Evolutionary conservation across 176 grass and related monocot genomes (phyloP).

Genomic region (Alloteropsis semialata): DNA sequence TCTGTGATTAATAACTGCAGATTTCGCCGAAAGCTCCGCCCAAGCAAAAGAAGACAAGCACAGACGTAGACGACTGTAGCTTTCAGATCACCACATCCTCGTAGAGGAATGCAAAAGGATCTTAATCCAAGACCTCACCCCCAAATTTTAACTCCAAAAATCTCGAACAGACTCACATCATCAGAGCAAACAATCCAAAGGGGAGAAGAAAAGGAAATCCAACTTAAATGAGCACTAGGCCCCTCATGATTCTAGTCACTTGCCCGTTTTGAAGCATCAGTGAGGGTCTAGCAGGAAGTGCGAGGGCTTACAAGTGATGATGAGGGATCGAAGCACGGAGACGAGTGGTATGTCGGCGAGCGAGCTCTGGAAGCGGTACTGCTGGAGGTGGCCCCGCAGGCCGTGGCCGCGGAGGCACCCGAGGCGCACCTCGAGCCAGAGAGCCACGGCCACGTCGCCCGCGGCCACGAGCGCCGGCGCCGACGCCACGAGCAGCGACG

Average conservation of each 20-base stretch:
- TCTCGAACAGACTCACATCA: neutral
- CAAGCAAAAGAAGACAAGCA: constrained; percentile 21
- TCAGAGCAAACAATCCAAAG: neutral
- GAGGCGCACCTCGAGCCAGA: constrained; percentile 60
- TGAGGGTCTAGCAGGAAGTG: neutral
- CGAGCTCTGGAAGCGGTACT: constrained; percentile 72
- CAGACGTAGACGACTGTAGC: constrained; percentile 25
- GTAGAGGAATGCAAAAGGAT: constrained; percentile 30
- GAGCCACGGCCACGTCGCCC: constrained; percentile 59
- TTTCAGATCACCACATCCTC: constrained; percentile 37
- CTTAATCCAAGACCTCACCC: constrained; percentile 8
- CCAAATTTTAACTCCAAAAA: neutral
- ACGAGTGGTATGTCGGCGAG: constrained; percentile 86
- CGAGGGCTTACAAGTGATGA: constrained; percentile 64
- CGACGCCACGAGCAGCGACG: constrained; percentile 74
- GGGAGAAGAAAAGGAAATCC: neutral
- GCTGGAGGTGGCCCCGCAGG: constrained; percentile 41
- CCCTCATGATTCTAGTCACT: neutral
- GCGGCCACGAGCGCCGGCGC: constrained; percentile 75
- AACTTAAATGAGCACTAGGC: neutral
- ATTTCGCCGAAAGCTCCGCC: constrained; percentile 14
- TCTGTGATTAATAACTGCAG: neutral
- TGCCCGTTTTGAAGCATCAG: neutral
- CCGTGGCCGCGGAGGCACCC: constrained; percentile 48
- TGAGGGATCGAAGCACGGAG: constrained; percentile 72